Conservation (phyloP, 805 yeast genomes). For the Metschnikowia lunata region DNA sequence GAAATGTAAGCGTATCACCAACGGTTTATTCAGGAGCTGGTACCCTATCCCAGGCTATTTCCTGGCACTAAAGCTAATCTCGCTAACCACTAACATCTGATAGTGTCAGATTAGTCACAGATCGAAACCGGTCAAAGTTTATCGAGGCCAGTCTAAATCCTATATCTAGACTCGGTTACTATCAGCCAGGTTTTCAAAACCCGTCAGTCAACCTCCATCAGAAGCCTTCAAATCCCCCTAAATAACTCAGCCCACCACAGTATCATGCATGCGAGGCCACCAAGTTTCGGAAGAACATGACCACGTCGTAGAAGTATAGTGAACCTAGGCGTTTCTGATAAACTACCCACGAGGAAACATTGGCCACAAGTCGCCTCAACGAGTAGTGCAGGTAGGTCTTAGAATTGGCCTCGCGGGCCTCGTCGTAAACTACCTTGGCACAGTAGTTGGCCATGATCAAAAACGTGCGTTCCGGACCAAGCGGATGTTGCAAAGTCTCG, state of each 20-base stretch:
- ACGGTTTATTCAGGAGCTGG: too few species aligned
- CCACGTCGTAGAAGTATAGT: slow-evolving; percentile 32
- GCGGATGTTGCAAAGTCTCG: slow-evolving; percentile 72
- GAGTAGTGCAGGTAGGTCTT: slow-evolving; percentile 18
- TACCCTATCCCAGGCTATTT: too few species aligned
- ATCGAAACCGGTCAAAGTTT: too few species aligned
- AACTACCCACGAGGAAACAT: slow-evolving; percentile 27
- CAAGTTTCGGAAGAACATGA: slow-evolving; percentile 20
- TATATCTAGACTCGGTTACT: too few species aligned
- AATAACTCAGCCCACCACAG: neutral
- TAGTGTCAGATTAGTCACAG: too few species aligned
- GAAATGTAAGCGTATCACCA: too few species aligned
- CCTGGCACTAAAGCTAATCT: too few species aligned
- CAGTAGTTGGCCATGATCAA: slow-evolving; percentile 88
- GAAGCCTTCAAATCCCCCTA: neutral
- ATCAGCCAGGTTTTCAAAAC: too few species aligned
- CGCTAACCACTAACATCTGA: too few species aligned
- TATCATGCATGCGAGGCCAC: neutral
- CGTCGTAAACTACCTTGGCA: slow-evolving; percentile 73
- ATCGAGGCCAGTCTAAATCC: too few species aligned
- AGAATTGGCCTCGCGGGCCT: slow-evolving; percentile 44
- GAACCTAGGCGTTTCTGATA: slow-evolving; percentile 31
- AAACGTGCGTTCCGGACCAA: slow-evolving; percentile 85
- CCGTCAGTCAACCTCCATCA: neutral
- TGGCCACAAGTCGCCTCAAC: slow-evolving; percentile 14